Percentiles rank a stretch among this genome's conserved stretches.
Conservation (phyloP, 768 basidiomycete genomes). For the Boletus subparvulus region DNA sequence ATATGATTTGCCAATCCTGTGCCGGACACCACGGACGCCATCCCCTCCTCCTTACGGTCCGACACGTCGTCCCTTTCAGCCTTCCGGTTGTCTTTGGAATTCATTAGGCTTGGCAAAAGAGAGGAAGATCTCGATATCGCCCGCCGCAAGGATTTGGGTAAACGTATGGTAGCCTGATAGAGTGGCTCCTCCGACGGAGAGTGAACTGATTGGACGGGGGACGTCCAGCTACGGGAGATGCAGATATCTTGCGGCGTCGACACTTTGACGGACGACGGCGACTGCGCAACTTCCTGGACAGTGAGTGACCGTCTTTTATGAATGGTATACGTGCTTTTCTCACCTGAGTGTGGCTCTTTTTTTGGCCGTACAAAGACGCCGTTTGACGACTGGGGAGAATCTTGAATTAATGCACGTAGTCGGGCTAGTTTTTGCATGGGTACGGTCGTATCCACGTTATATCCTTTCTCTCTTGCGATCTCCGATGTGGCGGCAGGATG, state of each 20-base stretch:
- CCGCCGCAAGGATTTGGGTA: background rate
- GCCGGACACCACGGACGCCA: background rate
- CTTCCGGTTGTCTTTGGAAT: background rate
- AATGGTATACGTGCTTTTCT: background rate
- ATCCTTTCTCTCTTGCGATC: background rate
- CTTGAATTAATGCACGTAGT: background rate
- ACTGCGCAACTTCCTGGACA: background rate
- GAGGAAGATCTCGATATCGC: background rate
- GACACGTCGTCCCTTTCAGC: background rate
- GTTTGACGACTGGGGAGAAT: background rate
- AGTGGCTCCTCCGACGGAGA: background rate
- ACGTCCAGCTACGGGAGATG: background rate
- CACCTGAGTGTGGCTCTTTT: slow-evolving; percentile 7
- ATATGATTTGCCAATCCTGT: background rate
- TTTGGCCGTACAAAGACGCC: background rate
- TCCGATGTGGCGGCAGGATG: background rate
- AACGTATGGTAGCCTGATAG: background rate
- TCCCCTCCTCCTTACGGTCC: background rate
- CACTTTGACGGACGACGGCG: background rate
- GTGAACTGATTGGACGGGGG: background rate
- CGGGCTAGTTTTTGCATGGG: background rate
- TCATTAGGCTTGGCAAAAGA: background rate
- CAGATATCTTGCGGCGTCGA: background rate
- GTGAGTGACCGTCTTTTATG: slow-evolving; percentile 3
- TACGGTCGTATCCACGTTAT: background rate